Percentiles rank a stretch among this genome's conserved stretches.
These are phyloP conservation scores for Russula emetica DNA, from an alignment of 768 basidiomycete species.

Conservation along the genomic window DNA sequence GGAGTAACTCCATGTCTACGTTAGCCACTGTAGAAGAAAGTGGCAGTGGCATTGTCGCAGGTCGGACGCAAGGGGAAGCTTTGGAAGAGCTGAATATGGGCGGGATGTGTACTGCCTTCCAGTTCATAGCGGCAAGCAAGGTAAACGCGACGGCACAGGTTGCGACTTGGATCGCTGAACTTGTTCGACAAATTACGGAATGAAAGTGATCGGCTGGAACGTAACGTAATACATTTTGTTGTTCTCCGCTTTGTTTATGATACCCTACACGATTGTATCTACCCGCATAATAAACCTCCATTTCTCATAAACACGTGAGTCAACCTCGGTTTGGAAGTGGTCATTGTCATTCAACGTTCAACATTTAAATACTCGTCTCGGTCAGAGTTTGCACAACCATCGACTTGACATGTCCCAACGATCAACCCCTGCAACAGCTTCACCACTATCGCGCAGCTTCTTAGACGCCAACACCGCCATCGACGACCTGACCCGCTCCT, in stretches of 20 bases:
- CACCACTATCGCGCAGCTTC: slow-evolving; percentile 34
- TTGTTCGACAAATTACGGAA: slow-evolving; percentile 51
- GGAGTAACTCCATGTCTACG: slow-evolving; percentile 58
- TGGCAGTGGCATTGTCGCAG: slow-evolving; percentile 35
- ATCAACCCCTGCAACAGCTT: slow-evolving; percentile 29
- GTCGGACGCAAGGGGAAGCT: slow-evolving; percentile 51
- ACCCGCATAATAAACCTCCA: slow-evolving; percentile 15
- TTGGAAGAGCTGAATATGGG: slow-evolving; percentile 71
- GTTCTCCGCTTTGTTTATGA: slow-evolving; percentile 25
- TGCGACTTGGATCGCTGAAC: slow-evolving; percentile 70
- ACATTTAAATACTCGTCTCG: background rate
- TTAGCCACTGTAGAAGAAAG: slow-evolving; percentile 59
- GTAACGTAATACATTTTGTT: slow-evolving; percentile 23
- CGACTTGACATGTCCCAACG: slow-evolving; percentile 6
- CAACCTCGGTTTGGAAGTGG: no score
- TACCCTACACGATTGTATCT: slow-evolving; percentile 23
- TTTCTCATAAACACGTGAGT: slow-evolving; percentile 7
- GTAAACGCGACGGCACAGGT: slow-evolving; percentile 49
- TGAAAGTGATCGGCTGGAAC: slow-evolving; percentile 29
- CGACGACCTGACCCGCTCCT: slow-evolving; percentile 72
- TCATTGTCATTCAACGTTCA: no score
- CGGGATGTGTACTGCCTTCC: slow-evolving; percentile 67
- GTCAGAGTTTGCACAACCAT: background rate
- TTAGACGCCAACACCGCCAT: slow-evolving; percentile 46
- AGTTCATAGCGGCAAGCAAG: slow-evolving; percentile 52